Conservation (phyloP, 2,329 filamentous ascomycete species). For the Talaromyces sp. region DNA sequence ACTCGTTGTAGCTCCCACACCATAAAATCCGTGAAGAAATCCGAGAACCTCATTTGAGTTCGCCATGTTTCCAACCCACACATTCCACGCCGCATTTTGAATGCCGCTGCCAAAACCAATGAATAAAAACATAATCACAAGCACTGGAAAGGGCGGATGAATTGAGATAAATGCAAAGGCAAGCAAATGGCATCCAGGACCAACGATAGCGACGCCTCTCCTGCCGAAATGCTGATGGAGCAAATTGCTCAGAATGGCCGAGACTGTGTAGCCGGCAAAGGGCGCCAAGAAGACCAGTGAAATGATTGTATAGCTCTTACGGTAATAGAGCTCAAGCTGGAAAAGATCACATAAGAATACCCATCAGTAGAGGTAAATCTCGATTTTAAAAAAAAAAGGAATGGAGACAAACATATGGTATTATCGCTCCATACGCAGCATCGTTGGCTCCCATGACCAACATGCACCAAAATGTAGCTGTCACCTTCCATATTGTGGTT, state of each 20-base stretch:
- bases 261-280: slow-evolving; percentile 41
- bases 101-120: slow-evolving; percentile 68
- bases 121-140: slow-evolving; percentile 61
- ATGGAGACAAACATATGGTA: slow-evolving; percentile 44
- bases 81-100: slow-evolving; percentile 49
- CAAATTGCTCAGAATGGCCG: slow-evolving; percentile 39
- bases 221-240: slow-evolving; percentile 52
- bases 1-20: slow-evolving; percentile 62
- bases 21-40: slow-evolving; percentile 65
- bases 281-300: slow-evolving; percentile 47
- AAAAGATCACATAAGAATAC: slow-evolving; percentile 12
- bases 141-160: slow-evolving; percentile 63
- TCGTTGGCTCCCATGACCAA: slow-evolving; percentile 55
- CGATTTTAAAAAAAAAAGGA: neutral
- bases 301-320: slow-evolving; percentile 41
- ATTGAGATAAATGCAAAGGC: slow-evolving; percentile 47
- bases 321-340: slow-evolving; percentile 43
- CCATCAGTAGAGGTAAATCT: neutral
- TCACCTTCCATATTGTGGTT: slow-evolving; percentile 44
- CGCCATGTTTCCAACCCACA: slow-evolving; percentile 65
- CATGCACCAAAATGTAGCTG: slow-evolving; percentile 54
- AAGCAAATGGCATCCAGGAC: slow-evolving; percentile 36
- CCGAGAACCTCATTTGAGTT: slow-evolving; percentile 68
- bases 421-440: slow-evolving; percentile 44
- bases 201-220: slow-evolving; percentile 63